phyloP scores from a whole-genome alignment of 129 eudicot species.

The Solidago caesia region DNA sequence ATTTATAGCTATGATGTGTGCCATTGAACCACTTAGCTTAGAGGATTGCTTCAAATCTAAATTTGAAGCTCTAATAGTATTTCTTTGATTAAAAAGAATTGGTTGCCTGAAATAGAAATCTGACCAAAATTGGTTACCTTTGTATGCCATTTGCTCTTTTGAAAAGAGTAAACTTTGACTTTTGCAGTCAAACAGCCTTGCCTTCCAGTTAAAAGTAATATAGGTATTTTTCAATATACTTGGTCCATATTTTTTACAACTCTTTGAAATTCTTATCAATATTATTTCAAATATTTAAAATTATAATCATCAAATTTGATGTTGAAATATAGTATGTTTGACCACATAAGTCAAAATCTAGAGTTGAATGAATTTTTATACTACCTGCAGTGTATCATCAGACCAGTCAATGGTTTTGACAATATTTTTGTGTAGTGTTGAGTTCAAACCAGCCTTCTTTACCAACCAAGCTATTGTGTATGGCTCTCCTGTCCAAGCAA shows the following conservation, averaged over 20 bases:
- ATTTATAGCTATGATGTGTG: too few species aligned
- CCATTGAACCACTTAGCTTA: too few species aligned
- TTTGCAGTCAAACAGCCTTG: constrained; percentile 8
- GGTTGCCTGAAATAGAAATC: too few species aligned
- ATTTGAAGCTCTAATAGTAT: too few species aligned
- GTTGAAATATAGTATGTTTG: constrained; percentile 11
- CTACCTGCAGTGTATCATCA: constrained; percentile 59
- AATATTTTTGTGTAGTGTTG: constrained; percentile 56
- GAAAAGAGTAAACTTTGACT: not conserved
- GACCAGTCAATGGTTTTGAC: constrained; percentile 61
- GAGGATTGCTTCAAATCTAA: too few species aligned
- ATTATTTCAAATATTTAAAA: not conserved
- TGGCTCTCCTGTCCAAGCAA: constrained; percentile 73
- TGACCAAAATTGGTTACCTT: too few species aligned
- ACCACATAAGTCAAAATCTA: constrained; percentile 9
- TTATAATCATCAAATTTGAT: not conserved
- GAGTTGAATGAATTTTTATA: constrained; percentile 1
- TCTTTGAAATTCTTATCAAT: not conserved
- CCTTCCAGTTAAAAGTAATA: not conserved
- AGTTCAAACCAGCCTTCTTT: constrained; percentile 67
- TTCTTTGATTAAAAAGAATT: too few species aligned
- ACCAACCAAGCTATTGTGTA: constrained; percentile 70
- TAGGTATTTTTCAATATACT: not conserved
- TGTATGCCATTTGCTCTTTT: not conserved
- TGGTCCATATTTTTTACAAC: not conserved